These are phyloP conservation scores for Mortierella alpina DNA, from an alignment of 192 early-diverging fungal genomes.

Conservation along the genomic window DNA sequence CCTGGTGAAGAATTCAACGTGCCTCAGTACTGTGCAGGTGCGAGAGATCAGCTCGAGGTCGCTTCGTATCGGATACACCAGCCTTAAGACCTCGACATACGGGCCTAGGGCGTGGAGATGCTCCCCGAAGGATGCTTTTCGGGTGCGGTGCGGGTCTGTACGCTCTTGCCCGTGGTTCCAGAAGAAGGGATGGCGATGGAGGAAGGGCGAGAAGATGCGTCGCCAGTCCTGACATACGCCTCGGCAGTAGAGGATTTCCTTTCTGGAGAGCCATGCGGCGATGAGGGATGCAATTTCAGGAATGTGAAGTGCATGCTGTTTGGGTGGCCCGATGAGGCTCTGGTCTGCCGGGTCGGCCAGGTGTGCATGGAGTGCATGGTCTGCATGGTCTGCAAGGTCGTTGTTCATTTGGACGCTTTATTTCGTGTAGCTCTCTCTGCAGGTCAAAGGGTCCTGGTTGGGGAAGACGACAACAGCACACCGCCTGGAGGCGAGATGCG, in stretches of 20 bases:
- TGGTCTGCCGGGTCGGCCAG: too few relatives aligned
- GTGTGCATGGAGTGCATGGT: not conserved
- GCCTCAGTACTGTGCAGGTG: slow-evolving; percentile 12
- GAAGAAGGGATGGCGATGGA: slow-evolving; percentile 24
- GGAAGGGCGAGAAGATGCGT: slow-evolving; percentile 17
- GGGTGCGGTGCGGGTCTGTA: not conserved
- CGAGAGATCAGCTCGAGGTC: slow-evolving; percentile 15
- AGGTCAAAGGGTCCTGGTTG: too few relatives aligned
- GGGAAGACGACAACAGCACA: too few relatives aligned
- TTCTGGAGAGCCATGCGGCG: not conserved
- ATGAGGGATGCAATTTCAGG: slow-evolving; percentile 27
- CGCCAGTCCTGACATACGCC: slow-evolving; percentile 23
- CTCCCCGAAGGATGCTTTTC: slow-evolving; percentile 14
- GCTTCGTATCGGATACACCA: slow-evolving; percentile 8
- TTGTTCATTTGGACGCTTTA: too few relatives aligned
- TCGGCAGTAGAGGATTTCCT: slow-evolving; percentile 22
- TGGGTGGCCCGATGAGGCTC: not conserved
- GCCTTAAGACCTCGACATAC: slow-evolving; percentile 22
- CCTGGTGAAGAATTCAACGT: slow-evolving; percentile 5
- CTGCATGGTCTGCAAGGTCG: not conserved
- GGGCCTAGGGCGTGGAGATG: slow-evolving; percentile 22
- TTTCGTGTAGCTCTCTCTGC: too few relatives aligned
- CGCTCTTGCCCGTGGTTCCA: slow-evolving; percentile 2
- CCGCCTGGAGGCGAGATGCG: too few relatives aligned
- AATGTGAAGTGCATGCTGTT: slow-evolving; percentile 14